A percentile compares a stretch with the other conserved stretches of the same genome.
These are phyloP conservation scores for Tilletia walkeri DNA, from an alignment of 1,284 basidiomycete species.

Conservation along the genomic window DNA sequence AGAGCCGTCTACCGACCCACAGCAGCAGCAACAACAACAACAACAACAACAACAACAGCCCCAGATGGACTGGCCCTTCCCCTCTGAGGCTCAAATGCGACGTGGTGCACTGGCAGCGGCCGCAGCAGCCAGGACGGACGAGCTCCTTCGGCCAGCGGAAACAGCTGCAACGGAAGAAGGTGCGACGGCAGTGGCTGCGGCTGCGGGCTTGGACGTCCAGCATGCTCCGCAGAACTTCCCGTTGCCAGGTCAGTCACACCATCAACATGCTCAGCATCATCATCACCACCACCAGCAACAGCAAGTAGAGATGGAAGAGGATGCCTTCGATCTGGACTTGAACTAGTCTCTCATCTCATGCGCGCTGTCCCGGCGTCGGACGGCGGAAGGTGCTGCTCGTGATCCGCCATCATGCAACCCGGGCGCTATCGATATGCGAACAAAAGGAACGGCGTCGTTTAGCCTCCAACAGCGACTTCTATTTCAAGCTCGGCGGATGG, in stretches of 20 bases:
- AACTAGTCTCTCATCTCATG: constrained; percentile 70
- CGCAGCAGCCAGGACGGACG: not conserved
- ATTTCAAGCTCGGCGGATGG: constrained; percentile 43
- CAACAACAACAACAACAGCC: not conserved
- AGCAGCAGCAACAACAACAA: constrained; percentile 2
- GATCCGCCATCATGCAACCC: not conserved
- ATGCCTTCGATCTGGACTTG: constrained; percentile 13
- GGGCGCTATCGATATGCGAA: not conserved
- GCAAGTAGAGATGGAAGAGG: not conserved
- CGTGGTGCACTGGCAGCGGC: constrained; percentile 9
- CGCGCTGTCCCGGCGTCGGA: constrained; percentile 62
- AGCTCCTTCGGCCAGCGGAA: not conserved
- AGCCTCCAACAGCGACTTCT: constrained; percentile 25
- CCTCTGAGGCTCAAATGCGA: constrained; percentile 13
- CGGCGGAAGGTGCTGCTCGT: not conserved
- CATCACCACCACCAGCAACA: constrained; percentile 1
- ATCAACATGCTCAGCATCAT: not conserved
- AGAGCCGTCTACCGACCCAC: not conserved
- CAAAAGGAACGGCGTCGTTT: not conserved
- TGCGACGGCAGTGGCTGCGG: not conserved
- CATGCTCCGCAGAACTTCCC: constrained; percentile 9
- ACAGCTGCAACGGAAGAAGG: not conserved
- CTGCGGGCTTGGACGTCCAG: not conserved
- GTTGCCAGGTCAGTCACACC: not conserved
- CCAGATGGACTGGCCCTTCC: constrained; percentile 15